Evolutionary conservation across 2,329 filamentous ascomycete species (phyloP), one percentile per base, ranked within the genome.

Genomic region (Nigrograna mackinnonii): DNA sequence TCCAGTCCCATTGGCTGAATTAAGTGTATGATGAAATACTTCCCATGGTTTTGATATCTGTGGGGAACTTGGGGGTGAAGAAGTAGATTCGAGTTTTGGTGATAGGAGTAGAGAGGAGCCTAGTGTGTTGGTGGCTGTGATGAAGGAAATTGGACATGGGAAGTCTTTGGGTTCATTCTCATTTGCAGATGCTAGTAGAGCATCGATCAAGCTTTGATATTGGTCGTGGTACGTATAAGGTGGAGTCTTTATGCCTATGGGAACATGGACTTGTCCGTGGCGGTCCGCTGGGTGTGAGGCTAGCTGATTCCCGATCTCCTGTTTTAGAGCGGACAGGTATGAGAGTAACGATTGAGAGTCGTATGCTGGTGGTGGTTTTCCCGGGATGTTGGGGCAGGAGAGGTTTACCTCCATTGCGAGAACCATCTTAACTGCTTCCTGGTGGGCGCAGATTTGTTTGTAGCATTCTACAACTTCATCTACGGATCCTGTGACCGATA

Each of bases 391-490:
- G 0, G 88, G 88, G 54, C 88, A 91, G 22, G 82, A 86, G 21
- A 91, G 79, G 60, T 92, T 92, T 56, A 91, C 74, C 66, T 92
- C 88, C 73, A 91, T 80, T 14, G 83, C 83, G 1, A 89, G 70
- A 1, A 75, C 74, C 50, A 82, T 72, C 18, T 19, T 35, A 3
- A 60, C 72, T 2, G 39, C 41, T 2, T 32, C 14, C 44, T 76
- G 46, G 47, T 57, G 35, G 19, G 44, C 44, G 61, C 59, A 64
- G 45, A 87, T 77, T 12, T 70, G 66, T 1, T 51, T 47, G 58
- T 86, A 85, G 67, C 82, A 84, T 42, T 68, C 52, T 0, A 70
- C 68, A 0, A 89, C 76, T 9, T 87, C 82, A 0, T 70, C 58
- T 0, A 80, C 77, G 0, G 74, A 71, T 4, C 87, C 87, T 0